Evolutionary conservation across 202 grass and related monocot genomes (phyloP), one percentile per base, ranked within the genome.

Genomic region (Cymbopogon flexuosus): DNA sequence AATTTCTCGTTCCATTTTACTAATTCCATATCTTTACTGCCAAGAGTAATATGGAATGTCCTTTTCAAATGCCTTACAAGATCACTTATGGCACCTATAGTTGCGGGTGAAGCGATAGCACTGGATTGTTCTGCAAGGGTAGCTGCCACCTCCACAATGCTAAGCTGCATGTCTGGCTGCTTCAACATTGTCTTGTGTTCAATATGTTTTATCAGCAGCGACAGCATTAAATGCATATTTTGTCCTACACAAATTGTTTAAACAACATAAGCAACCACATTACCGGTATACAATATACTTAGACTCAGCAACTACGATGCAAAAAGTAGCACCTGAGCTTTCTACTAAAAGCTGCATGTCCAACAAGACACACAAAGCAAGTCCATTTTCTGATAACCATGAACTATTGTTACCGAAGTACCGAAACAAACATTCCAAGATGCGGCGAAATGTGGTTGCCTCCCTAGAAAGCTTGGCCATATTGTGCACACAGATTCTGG

Each of bases 21-120:
- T 70, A 91, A 82, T 61, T 96, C 92, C 23, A 64, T 45, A 47
- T 93, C 88, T 87, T 73, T 88, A 70, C 82, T 96, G 66, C 83
- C 88, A 71, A 99, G 87, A 77, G 87, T 88, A 93, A 88, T 86
- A 81, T 99, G 96, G 68, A 99, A 83, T 18, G 90, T 93, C 77
- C 82, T 95, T 85, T 93, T 90, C 75, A 99, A 80, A 90, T 99
- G 96, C 85, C 88, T 94, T 52, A 99, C 92, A 76, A 99, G 93
- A 87, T 99, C 96, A 84, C 72, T 91, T 93, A 99, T 99, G 46
- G 96, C 92, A 81, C 92, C 79, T 83, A 96, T 91, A 79, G 91
- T 89, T 84, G 87, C 83, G 72, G 86, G 84, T 79, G 96, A 93
- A 71, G 96, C 90, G n/a, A 88, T 77, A 75, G 87, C 82, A 82